Percentiles rank a stretch among this genome's conserved stretches.
Evolutionary conservation across 2,329 filamentous ascomycete species (phyloP).

Genomic region (Juglanconis oblonga): DNA sequence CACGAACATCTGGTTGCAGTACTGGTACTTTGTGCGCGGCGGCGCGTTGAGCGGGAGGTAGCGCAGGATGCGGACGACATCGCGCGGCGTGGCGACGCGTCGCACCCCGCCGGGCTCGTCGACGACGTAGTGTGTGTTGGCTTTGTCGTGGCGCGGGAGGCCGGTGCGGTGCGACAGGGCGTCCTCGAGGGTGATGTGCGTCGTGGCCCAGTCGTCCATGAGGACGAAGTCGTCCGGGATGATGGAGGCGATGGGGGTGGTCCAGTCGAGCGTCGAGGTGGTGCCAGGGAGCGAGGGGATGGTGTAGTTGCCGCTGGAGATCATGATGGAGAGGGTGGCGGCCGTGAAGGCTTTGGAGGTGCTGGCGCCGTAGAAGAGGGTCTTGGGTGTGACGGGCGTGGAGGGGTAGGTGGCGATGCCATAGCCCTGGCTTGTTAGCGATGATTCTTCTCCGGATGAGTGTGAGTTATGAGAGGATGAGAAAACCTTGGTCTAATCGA

Average conservation of each 20-base stretch:
- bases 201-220: conserved; percentile 35
- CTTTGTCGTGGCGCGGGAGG: conserved; percentile 40
- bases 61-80: conserved; percentile 38
- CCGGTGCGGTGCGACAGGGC: conserved; percentile 50
- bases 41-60: conserved; percentile 38
- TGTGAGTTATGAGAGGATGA: not conserved
- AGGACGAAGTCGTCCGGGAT: conserved; percentile 50
- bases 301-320: conserved; percentile 39
- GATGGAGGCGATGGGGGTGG: conserved; percentile 41
- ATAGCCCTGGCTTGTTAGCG: conserved; percentile 35
- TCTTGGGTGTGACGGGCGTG: conserved; percentile 40
- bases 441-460: not conserved
- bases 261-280: conserved; percentile 38
- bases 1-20: conserved; percentile 52
- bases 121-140: conserved; percentile 27
- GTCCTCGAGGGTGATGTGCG: conserved; percentile 51
- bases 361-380: conserved; percentile 52
- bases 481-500: no score
- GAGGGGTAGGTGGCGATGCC: conserved; percentile 36
- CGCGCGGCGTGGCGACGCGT: conserved; percentile 30
- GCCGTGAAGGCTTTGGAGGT: conserved; percentile 55
- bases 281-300: conserved; percentile 21
- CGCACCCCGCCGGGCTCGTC: conserved; percentile 25
- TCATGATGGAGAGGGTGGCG: conserved; percentile 44
- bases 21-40: conserved; percentile 42